A percentile compares a stretch with the other conserved stretches of the same genome.
Evolutionary conservation across 1,139 yeast genomes (phyloP).

Genomic region (Zhuliangozyma parablackwelliae): DNA sequence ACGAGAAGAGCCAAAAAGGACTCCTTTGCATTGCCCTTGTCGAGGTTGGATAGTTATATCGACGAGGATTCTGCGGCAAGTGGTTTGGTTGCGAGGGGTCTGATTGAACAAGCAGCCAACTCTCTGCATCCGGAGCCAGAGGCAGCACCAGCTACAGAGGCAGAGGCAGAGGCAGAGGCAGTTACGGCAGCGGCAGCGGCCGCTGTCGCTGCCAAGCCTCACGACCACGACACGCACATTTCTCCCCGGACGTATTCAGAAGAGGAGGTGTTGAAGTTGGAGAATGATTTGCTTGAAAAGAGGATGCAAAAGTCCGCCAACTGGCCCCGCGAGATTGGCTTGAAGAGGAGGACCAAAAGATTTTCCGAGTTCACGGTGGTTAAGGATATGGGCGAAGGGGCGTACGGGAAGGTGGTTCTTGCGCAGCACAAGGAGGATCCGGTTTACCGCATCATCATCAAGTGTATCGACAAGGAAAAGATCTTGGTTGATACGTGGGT

Average conservation of each 20-base stretch:
- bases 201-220: slow-evolving; percentile 1
- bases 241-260: slow-evolving; percentile 21
- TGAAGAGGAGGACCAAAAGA: slow-evolving; percentile 58
- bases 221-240: neutral
- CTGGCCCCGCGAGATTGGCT: slow-evolving; percentile 61
- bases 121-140: no score
- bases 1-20: slow-evolving; percentile 30
- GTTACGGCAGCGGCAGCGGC: slow-evolving; percentile 1
- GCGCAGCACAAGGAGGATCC: slow-evolving; percentile 67
- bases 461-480: slow-evolving; percentile 86
- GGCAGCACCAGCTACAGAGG: no score
- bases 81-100: no score
- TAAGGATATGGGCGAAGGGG: slow-evolving; percentile 91
- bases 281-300: slow-evolving; percentile 37
- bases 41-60: slow-evolving; percentile 5
- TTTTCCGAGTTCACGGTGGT: slow-evolving; percentile 66
- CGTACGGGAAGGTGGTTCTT: slow-evolving; percentile 87
- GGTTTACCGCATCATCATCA: slow-evolving; percentile 67
- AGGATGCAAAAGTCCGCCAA: slow-evolving; percentile 30
- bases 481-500: slow-evolving; percentile 97
- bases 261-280: slow-evolving; percentile 37
- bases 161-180: neutral
- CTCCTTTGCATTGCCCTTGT: slow-evolving; percentile 22
- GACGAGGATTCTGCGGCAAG: neutral
- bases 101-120: no score